Evolutionary conservation across 495 filamentous ascomycete species (phyloP).

Genomic region (Penicillium antarcticum): DNA sequence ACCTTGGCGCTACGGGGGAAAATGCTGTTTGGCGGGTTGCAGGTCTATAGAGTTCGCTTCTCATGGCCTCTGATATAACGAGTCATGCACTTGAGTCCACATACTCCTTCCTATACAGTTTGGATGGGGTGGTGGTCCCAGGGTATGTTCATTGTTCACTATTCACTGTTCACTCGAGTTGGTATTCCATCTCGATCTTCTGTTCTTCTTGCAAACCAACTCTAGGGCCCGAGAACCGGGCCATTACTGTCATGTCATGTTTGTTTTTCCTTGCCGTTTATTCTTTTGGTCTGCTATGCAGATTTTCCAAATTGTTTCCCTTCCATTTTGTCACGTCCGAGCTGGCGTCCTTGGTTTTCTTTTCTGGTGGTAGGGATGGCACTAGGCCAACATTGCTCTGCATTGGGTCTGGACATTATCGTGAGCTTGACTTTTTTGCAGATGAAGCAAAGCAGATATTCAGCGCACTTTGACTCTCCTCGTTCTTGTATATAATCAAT

Average conservation of each 20-base stretch:
- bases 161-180: not conserved
- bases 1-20: conserved; percentile 41
- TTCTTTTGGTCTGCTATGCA: not conserved
- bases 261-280: conserved; percentile 3
- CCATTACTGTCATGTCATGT: conserved; percentile 20
- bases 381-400: not conserved
- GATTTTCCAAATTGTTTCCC: conserved; percentile 1
- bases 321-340: not conserved
- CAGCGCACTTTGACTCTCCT: not conserved
- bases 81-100: conserved; percentile 11
- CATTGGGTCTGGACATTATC: not conserved
- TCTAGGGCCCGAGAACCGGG: conserved; percentile 19
- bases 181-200: conserved; percentile 2
- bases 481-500: conserved; percentile 11
- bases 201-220: conserved; percentile 12
- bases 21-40: conserved; percentile 35
- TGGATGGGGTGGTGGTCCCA: not conserved
- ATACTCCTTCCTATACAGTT: not conserved
- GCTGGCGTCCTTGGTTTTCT: not conserved
- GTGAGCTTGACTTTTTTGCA: not conserved
- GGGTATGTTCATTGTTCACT: not conserved
- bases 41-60: conserved; percentile 39
- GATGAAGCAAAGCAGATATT: not conserved
- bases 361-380: not conserved
- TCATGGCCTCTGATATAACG: conserved; percentile 31